Conservation (phyloP, 371 early-diverging fungal genomes). For the Blastocladiella emersonii region DNA sequence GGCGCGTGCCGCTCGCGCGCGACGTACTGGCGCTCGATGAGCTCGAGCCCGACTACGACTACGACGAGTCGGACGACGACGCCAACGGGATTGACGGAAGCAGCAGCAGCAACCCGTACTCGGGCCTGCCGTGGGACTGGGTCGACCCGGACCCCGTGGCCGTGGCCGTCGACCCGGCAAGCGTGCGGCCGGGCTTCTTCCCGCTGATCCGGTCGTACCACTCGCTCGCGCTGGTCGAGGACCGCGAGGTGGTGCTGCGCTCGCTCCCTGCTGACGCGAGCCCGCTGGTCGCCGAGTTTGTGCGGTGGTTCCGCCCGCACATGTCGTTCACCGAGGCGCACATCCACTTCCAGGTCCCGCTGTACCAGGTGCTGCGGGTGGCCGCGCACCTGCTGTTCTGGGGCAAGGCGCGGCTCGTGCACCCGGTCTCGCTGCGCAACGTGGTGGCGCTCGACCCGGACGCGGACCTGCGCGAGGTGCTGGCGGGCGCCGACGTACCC, state of each 20-base stretch:
- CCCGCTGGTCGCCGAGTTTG: constrained; percentile 1
- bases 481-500: background rate
- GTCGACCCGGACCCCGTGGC: background rate
- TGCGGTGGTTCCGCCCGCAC: background rate
- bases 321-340: background rate
- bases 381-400: constrained; percentile 3
- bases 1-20: background rate
- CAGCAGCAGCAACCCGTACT: no score
- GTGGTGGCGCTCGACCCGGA: background rate
- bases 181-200: background rate
- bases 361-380: constrained; percentile 3
- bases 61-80: background rate
- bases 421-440: background rate
- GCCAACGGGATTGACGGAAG: no score
- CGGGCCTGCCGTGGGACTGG: background rate
- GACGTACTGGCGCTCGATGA: background rate
- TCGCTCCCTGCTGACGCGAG: background rate
- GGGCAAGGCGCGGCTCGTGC: background rate
- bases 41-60: background rate
- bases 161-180: background rate
- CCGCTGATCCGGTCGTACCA: background rate
- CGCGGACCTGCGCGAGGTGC: background rate
- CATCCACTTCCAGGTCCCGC: background rate
- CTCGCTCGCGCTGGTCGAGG: background rate
- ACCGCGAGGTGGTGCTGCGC: background rate